A percentile compares a stretch with the other conserved stretches of the same genome.
These are phyloP conservation scores for Galium porrigens DNA, from an alignment of 305 asterid species.

Conservation along the genomic window DNA sequence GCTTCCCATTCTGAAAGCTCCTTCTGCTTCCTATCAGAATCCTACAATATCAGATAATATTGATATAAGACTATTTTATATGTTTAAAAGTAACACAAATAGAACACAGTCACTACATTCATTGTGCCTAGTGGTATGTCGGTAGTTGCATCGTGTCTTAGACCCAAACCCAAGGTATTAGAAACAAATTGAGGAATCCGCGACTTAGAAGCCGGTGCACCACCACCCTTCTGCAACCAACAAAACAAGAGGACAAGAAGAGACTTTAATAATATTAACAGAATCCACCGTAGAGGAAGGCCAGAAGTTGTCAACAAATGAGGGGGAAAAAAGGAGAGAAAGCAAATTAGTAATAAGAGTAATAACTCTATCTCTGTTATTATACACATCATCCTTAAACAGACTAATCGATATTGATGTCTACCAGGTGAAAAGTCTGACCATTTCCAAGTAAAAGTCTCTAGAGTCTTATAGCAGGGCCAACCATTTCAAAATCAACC, in stretches of 20 bases:
- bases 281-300: too few species aligned
- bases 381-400: not conserved
- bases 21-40: slow-evolving; percentile 52
- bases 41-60: slow-evolving; percentile 34
- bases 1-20: slow-evolving; percentile 84
- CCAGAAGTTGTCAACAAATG: not conserved
- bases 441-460: not conserved
- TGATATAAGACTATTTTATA: not conserved
- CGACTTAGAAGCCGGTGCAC: slow-evolving; percentile 61
- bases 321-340: not conserved
- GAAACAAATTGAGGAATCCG: slow-evolving; percentile 65
- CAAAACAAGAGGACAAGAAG: slow-evolving; percentile 1
- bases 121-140: slow-evolving; percentile 71
- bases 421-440: not conserved
- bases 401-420: too few species aligned
- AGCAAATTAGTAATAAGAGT: not conserved
- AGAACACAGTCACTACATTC: slow-evolving; percentile 34
- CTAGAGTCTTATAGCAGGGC: not conserved
- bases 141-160: slow-evolving; percentile 81
- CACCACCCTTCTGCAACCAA: slow-evolving; percentile 48
- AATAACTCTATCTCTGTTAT: not conserved
- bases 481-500: not conserved
- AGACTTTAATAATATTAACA: not conserved
- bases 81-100: not conserved
- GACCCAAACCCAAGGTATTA: slow-evolving; percentile 75